phyloP scores from a whole-genome alignment of 495 filamentous ascomycete species.

The Evansstolkia leycettana region DNA sequence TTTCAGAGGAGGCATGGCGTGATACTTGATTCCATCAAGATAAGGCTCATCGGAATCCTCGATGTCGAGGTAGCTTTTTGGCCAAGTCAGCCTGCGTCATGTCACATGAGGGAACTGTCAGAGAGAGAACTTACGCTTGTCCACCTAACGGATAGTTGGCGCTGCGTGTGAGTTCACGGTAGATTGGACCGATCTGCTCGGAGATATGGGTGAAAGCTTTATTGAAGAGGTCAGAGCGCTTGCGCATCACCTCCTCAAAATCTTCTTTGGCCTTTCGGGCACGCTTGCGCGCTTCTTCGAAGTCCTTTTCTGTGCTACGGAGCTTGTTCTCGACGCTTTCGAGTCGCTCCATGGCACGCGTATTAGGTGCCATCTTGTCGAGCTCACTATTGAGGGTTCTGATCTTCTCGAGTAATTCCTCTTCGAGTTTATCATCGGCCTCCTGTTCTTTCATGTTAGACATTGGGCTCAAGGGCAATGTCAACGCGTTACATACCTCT shows the following conservation, averaged over 20 bases:
- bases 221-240: conserved; percentile 84
- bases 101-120: neutral
- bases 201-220: conserved; percentile 91
- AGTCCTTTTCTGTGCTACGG: conserved; percentile 75
- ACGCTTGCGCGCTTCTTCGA: conserved; percentile 63
- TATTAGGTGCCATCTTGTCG: conserved; percentile 89
- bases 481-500: conserved; percentile 40
- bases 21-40: conserved; percentile 89
- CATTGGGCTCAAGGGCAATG: neutral
- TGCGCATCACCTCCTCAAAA: conserved; percentile 68
- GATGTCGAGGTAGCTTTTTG: conserved; percentile 66
- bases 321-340: conserved; percentile 75
- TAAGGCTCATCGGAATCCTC: conserved; percentile 87
- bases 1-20: conserved; percentile 97
- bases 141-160: conserved; percentile 80
- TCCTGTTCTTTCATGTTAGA: conserved; percentile 34
- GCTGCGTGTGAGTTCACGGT: conserved; percentile 85
- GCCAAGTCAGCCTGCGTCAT: neutral
- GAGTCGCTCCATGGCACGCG: conserved; percentile 88
- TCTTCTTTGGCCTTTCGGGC: conserved; percentile 66
- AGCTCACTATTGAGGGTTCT: conserved; percentile 60
- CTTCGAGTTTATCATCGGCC: conserved; percentile 59
- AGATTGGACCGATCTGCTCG: conserved; percentile 85
- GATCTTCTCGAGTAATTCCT: conserved; percentile 70
- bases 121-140: conserved; percentile 47